Base-by-base conservation (phyloP, 2,329 filamentous ascomycete genomes). In the Sarocladiaceae sp. region DNA sequence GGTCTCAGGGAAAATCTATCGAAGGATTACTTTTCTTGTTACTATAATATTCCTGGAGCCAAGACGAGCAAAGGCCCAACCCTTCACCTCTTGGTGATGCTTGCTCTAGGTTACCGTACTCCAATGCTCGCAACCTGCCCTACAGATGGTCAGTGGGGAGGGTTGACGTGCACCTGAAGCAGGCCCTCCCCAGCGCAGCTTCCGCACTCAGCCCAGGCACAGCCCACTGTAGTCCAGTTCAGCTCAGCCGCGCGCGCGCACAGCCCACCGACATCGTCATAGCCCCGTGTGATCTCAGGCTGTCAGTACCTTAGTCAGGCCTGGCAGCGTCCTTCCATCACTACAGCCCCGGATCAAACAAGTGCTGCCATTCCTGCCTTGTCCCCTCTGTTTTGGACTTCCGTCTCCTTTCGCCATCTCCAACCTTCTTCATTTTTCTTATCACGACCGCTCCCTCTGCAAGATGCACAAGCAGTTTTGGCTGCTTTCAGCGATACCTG, bases 251-350 rank as follows among this genome's bases (percentile, higher is more conserved):
- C 19, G 33, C 33, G 4, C 15, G 18, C 34, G n/a, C n/a, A n/a
- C n/a, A n/a, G n/a, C n/a, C n/a, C n/a, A n/a, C 34, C 34, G 34
- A 12, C 19, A 24, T 23, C 34, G 34, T 39, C 34, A 39, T 39
- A 39, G 19, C 20, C 34, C 23, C n/a, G n/a, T n/a, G n/a, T n/a
- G n/a, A n/a, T n/a, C n/a, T n/a, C n/a, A n/a, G n/a, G n/a, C n/a
- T n/a, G n/a, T n/a, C n/a, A n/a, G n/a, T n/a, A n/a, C n/a, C n/a
- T n/a, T n/a, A n/a, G n/a, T n/a, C n/a, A n/a, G n/a, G n/a, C n/a
- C n/a, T n/a, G n/a, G n/a, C n/a, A n/a, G n/a, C n/a, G n/a, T n/a
- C n/a, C n/a, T n/a, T n/a, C n/a, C n/a, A n/a, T n/a, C n/a, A n/a
- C n/a, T n/a, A n/a, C 19, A n/a, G 18, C 19, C 18, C 12, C 31